Conservation (phyloP, 306 rosid species). For the Castanospermum australe region DNA sequence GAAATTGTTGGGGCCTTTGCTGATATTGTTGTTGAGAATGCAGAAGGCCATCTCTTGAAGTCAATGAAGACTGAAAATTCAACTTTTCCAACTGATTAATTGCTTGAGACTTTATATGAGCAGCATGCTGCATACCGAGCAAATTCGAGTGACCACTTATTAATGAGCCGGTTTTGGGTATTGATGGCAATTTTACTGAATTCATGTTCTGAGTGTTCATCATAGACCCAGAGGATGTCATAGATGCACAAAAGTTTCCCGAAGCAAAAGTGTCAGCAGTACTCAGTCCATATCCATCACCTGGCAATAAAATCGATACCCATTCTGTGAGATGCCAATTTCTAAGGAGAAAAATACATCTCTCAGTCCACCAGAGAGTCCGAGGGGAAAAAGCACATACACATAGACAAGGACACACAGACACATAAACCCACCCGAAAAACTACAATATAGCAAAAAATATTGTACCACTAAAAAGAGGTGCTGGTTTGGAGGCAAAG, state of each 20-base stretch:
- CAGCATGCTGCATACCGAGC: slow-evolving; percentile 61
- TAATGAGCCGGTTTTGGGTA: slow-evolving; percentile 61
- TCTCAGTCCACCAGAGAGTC: neutral
- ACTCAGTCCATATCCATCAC: slow-evolving; percentile 77
- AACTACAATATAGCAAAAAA: neutral
- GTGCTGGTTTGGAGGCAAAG: neutral
- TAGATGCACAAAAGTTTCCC: slow-evolving; percentile 66
- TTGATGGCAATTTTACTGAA: slow-evolving; percentile 59
- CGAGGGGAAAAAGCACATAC: neutral
- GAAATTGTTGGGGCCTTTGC: slow-evolving; percentile 72
- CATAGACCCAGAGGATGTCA: slow-evolving; percentile 71
- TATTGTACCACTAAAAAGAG: neutral
- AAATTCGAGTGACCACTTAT: slow-evolving; percentile 65
- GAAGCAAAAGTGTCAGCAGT: slow-evolving; percentile 68
- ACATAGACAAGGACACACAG: neutral
- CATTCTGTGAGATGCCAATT: slow-evolving; percentile 28
- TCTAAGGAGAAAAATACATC: neutral
- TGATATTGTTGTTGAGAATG: slow-evolving; percentile 73
- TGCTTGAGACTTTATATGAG: slow-evolving; percentile 61
- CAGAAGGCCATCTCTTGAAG: slow-evolving; percentile 62
- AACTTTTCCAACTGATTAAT: slow-evolving; percentile 72
- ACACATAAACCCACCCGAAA: neutral
- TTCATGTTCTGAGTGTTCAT: slow-evolving; percentile 65
- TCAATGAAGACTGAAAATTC: slow-evolving; percentile 60
- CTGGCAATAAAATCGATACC: slow-evolving; percentile 47